phyloP scores from a whole-genome alignment of 2,329 filamentous ascomycete species.

The Cladophialophora bantiana region DNA sequence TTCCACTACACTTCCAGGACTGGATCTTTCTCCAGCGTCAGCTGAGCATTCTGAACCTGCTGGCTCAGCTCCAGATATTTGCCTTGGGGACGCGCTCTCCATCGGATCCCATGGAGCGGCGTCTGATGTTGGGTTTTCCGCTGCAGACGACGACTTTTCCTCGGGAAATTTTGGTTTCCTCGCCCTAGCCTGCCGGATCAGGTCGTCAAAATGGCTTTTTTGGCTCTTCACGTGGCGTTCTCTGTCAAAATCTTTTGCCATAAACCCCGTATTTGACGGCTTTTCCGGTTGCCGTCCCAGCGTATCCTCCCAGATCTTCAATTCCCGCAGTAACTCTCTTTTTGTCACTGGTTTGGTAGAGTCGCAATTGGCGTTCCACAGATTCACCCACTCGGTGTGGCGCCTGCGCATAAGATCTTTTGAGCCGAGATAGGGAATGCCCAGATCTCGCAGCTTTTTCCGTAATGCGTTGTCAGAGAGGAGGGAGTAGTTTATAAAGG shows the following conservation, averaged over 20 bases:
- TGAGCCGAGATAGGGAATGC: constrained; percentile 74
- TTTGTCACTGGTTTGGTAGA: constrained; percentile 74
- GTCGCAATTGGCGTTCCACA: constrained; percentile 98
- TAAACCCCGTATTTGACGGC: constrained; percentile 59
- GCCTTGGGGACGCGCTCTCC: background rate
- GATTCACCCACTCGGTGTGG: constrained; percentile 90
- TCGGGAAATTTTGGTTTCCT: constrained; percentile 17
- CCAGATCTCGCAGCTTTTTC: constrained; percentile 81
- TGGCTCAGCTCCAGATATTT: background rate
- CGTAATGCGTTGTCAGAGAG: constrained; percentile 79
- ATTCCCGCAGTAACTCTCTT: constrained; percentile 74
- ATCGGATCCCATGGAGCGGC: background rate
- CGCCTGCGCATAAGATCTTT: constrained; percentile 76
- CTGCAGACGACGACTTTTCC: background rate
- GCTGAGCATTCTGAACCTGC: background rate
- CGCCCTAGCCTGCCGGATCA: constrained; percentile 66
- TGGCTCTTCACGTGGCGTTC: constrained; percentile 76
- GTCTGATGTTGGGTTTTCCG: background rate
- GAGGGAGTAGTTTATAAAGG: constrained; percentile 84
- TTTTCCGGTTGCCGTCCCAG: constrained; percentile 64
- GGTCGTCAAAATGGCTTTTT: constrained; percentile 74
- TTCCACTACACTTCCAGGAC: background rate
- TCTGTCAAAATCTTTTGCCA: constrained; percentile 88
- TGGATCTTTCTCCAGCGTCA: background rate
- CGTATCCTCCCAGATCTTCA: constrained; percentile 86